phyloP scores from a whole-genome alignment of 768 basidiomycete genomes.

The Trametes cinnabarina region DNA sequence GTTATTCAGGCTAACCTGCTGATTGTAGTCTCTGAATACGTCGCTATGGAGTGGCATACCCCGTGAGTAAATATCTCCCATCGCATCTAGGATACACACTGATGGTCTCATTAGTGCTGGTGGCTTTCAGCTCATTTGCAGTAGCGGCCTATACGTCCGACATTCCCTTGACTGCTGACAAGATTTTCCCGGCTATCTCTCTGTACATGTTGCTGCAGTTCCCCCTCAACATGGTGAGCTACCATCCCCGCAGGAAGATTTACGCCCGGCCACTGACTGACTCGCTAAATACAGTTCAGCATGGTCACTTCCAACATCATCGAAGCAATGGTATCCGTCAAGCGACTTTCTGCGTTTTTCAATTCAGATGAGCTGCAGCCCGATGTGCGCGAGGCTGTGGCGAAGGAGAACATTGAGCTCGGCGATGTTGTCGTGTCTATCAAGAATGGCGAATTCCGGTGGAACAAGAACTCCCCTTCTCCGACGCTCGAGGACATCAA shows the following conservation, averaged over 20 bases:
- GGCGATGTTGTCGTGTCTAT: slow-evolving; percentile 75
- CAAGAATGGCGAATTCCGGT: slow-evolving; percentile 75
- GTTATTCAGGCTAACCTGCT: not conserved
- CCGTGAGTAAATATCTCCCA: slow-evolving; percentile 27
- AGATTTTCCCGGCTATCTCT: slow-evolving; percentile 95
- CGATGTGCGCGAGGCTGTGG: slow-evolving; percentile 63
- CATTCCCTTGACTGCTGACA: slow-evolving; percentile 77
- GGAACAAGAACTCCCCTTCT: slow-evolving; percentile 55
- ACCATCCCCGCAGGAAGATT: not conserved
- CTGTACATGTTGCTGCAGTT: slow-evolving; percentile 86
- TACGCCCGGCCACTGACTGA: not conserved
- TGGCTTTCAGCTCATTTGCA: slow-evolving; percentile 82
- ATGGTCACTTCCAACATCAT: slow-evolving; percentile 79
- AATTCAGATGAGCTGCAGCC: slow-evolving; percentile 74
- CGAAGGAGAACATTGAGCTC: slow-evolving; percentile 39
- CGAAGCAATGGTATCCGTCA: slow-evolving; percentile 81
- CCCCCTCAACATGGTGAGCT: slow-evolving; percentile 73
- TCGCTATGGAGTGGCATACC: slow-evolving; percentile 72
- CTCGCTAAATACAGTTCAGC: slow-evolving; percentile 46
- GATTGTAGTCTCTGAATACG: slow-evolving; percentile 50
- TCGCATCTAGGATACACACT: not conserved
- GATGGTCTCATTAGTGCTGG: slow-evolving; percentile 44
- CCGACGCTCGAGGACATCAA: slow-evolving; percentile 79
- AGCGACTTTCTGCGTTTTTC: slow-evolving; percentile 75
- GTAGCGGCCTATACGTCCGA: slow-evolving; percentile 60